Evolutionary conservation across 176 grass and related monocot genomes (phyloP), one percentile per base, ranked within the genome.

Genomic region (Carex myosuroides): DNA sequence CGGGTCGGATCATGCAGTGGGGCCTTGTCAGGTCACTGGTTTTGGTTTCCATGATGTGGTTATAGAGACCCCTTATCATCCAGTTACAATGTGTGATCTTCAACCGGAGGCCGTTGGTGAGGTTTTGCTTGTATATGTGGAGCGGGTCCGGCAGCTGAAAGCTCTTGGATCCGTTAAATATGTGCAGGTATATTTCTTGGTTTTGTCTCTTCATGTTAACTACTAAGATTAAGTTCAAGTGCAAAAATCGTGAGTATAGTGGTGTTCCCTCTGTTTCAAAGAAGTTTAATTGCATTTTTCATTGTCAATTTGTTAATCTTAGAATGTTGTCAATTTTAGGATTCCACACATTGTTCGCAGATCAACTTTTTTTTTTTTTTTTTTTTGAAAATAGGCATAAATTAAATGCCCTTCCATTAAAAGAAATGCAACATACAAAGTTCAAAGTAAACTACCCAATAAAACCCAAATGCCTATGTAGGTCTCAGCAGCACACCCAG

Each of bases 41-140:
- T 99, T 95, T 83, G 96, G 96, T 6, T 94, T 99, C 89, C 96
- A 99, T 66, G 96, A 99, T 59, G 96, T 99, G 83, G 91, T 99
- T 79, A 99, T 99, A 44, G 93, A 99, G 93, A 95, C 91, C 20
- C 96, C 96, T 26, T 60, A 87, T 64, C 96, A 99, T 84, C 89
- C 94, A 20, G 87, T 95, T 16, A 90, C 86, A 81, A 81, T 99
- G 54, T 93, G 78, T 64, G 93, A 99, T 68, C 86, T 95, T 60
- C 80, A 79, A 41, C 80, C 86, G 2, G 59, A 85, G 46, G 93
- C 81, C 42, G 87, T 94, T 46, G 71, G 88, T 14, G 91, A 95
- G 86, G 80, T 99, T n/a, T 79, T 99, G 76, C 91, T 99, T 60
- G 81, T 91, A 1, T 91, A 88, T 76, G 84, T 86, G 78, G 55